A percentile compares a stretch with the other conserved stretches of the same genome.
phyloP scores from a whole-genome alignment of 148 eudicot species.

The Rhododendron molle region DNA sequence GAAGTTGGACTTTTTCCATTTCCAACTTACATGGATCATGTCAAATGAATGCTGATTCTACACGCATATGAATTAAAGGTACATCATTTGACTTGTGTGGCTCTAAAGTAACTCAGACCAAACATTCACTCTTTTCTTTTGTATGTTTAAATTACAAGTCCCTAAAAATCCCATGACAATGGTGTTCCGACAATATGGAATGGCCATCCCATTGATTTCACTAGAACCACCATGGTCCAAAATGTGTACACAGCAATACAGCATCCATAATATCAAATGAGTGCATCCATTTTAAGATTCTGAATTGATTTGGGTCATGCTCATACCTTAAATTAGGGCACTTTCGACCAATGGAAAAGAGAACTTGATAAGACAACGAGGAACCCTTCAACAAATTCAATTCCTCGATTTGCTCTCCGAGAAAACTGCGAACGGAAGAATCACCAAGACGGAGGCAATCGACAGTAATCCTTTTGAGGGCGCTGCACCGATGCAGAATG shows the following conservation, averaged over 20 bases:
- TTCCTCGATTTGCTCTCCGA: slow-evolving; percentile 34
- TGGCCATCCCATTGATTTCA: background rate
- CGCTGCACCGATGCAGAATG: slow-evolving; percentile 18
- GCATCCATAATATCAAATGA: background rate
- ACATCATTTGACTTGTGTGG: background rate
- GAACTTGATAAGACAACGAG: slow-evolving; percentile 20
- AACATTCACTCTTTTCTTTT: background rate
- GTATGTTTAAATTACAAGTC: background rate
- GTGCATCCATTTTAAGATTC: background rate
- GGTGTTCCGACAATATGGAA: background rate
- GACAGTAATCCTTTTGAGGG: slow-evolving; percentile 24
- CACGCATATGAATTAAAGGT: background rate
- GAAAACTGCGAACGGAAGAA: slow-evolving; percentile 16
- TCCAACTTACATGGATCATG: background rate
- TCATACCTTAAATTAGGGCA: slow-evolving; percentile 47
- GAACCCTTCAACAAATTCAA: slow-evolving; percentile 40
- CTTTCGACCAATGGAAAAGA: slow-evolving; percentile 26
- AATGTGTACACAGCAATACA: background rate
- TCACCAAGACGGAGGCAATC: slow-evolving; percentile 41
- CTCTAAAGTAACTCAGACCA: background rate
- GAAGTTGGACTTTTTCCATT: background rate
- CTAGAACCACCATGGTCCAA: background rate
- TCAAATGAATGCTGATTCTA: background rate
- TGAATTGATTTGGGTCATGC: slow-evolving; percentile 11
- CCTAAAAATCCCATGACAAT: background rate